Base-by-base conservation (phyloP, 805 yeast genomes). In the Candida methanosorbosa region DNA sequence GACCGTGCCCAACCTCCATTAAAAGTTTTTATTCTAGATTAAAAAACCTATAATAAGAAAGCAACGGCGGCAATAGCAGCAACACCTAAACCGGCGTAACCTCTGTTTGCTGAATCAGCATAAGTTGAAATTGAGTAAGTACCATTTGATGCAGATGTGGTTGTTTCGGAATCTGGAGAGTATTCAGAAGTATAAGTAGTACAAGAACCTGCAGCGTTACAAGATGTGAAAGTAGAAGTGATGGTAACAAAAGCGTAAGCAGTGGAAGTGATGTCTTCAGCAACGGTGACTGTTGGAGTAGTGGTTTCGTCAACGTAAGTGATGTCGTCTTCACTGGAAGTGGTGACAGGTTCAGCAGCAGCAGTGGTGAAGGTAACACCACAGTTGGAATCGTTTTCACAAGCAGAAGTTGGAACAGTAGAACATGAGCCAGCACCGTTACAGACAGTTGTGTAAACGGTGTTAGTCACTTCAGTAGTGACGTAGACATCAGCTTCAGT, bases 211-310 rank as follows among this genome's bases (percentile, higher is more conserved):
- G 39, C 43, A 24, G 36, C 24, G n/a, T 27, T 12, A 26, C 46
- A 40, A 26, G 44, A 25, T 24, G 41, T 39, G 29, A 45, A 55
- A 38, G 62, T 45, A 26, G 65, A 50, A 22, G 64, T 57, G 44
- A 56, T 42, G 38, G 72, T 64, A 34, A 61, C 50, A 50, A 63
- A 69, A 17, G 42, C 40, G 41, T 52, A 49, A 22, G 44, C 44
- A 34, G 68, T 64, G 30, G 57, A 51, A 46, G 55, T 54, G 37
- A 54, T 61, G 48, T 61, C 67, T 28, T 59, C 54, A 30, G 66
- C 54, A 22, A 52, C 55, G 34, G 68, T 61, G 38, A 58, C 65
- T 32, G 59, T 52, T 39, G 74, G 73, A 30, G 73, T 66, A 41
- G 56, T 44, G 43, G 70, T 64, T 43, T 57, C 52, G 39, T 66